Base-by-base conservation (phyloP, 1,284 basidiomycete genomes). In the Ceratobasidium sp. region DNA sequence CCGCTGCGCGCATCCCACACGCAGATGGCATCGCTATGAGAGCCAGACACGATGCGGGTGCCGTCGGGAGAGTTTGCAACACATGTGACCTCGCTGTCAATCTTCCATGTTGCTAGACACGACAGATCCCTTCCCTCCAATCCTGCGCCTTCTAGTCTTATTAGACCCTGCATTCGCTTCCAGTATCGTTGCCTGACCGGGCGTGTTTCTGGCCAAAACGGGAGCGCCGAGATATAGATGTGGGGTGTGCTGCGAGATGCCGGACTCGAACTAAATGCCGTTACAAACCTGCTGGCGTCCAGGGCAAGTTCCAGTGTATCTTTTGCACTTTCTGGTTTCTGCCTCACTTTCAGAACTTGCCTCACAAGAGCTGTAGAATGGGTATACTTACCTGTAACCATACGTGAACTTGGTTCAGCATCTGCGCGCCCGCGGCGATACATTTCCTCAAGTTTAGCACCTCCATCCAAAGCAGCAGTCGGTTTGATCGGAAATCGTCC, bases 221-320 rank as follows among this genome's bases (percentile, higher is more conserved):
- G 13, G 16, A 58, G 21, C 30, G 38, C n/a, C 8, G 55, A 58
- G 14, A 21, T 32, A 35, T 58, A 58, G 30, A 58, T 58, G 38
- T 58, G 55, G 16, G 55, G 55, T 58, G 55, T 58, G 55, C 55
- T 58, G 14, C 32, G 55, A 16, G 55, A 58, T n/a, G 38, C 14
- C 18, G 28, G 26, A 6, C 32, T 58, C 21, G 30, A 8, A 5
- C 2, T 8, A 35, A 58, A 58, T n/a, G 28, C 38, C 14, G 23
- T 32, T 14, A 58, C 55, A 58, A 58, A 58, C n/a, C 32, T 32
- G 14, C 30, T 16, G n/a, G 28, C 55, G 30, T 58, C 55, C 4
- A 35, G 3, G 16, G 14, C 55, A 13, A 58, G 55, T 8, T 35
- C 28, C 2, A 58, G 14, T 14, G n/a, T 2, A 2, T 58, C 55